Evolutionary conservation across 306 rosid species (phyloP).

Genomic region (Trifolium repens): DNA sequence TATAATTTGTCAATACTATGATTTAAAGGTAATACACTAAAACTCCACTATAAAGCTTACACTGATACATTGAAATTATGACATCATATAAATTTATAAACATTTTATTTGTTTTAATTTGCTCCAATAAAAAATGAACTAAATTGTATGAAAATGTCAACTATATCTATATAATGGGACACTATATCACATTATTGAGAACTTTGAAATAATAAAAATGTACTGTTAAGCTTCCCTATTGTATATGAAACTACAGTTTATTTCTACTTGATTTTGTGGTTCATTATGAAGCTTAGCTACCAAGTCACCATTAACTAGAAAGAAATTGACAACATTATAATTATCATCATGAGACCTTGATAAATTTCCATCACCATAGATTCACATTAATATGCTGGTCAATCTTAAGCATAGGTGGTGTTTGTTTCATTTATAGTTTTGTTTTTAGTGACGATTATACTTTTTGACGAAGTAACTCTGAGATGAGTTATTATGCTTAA

Average conservation of each 20-base stretch:
- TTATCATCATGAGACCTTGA: conserved; percentile 15
- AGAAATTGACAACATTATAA: conserved; percentile 31
- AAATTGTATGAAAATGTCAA: conserved; percentile 45
- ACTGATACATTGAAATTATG: conserved; percentile 46
- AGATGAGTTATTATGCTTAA: no score
- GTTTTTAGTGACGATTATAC: background rate
- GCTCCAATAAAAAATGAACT: conserved; percentile 27
- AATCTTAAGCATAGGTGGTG: background rate
- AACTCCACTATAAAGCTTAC: conserved; percentile 47
- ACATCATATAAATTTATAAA: conserved; percentile 25
- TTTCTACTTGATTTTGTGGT: conserved; percentile 38
- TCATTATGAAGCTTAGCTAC: conserved; percentile 6
- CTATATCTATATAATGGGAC: conserved; percentile 34
- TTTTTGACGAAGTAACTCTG: no score
- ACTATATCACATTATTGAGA: conserved; percentile 16
- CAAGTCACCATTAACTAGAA: conserved; percentile 11
- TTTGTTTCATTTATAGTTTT: background rate
- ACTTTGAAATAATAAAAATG: conserved; percentile 21
- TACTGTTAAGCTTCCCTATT: conserved; percentile 22
- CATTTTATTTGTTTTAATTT: conserved; percentile 24
- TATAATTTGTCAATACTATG: conserved; percentile 33
- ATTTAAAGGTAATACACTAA: conserved; percentile 43
- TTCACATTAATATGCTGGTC: background rate
- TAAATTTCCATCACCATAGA: background rate
- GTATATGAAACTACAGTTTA: conserved; percentile 20